These are phyloP conservation scores for Acanthamoeba lenticulata DNA, from an alignment of 208 protist genomes.

Conservation along the genomic window DNA sequence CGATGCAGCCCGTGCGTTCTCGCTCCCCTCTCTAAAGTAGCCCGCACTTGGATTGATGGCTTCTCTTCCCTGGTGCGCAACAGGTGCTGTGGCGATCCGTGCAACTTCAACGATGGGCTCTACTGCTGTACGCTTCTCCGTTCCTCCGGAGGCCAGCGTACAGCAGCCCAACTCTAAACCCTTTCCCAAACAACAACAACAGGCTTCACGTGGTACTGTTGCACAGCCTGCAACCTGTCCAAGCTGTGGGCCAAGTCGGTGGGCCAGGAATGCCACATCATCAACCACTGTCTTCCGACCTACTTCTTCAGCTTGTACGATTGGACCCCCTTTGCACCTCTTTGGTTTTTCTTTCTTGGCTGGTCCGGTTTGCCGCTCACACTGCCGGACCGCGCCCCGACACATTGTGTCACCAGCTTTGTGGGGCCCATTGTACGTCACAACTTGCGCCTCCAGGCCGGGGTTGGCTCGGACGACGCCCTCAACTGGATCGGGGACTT, in stretches of 20 bases:
- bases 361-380: too few relatives aligned
- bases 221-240: not conserved
- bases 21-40: too few relatives aligned
- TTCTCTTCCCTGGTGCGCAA: too few relatives aligned
- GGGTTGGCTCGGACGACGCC: not conserved
- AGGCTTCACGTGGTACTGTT: constrained; percentile 39
- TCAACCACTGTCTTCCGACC: constrained; percentile 20
- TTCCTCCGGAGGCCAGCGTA: not conserved
- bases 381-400: too few relatives aligned
- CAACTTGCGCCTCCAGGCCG: not conserved
- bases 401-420: not conserved
- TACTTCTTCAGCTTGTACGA: not conserved
- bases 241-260: constrained; percentile 7
- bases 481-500: constrained; percentile 8
- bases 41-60: too few relatives aligned
- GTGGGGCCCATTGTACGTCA: not conserved
- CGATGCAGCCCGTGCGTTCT: not conserved
- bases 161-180: not conserved
- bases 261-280: not conserved
- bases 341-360: not conserved
- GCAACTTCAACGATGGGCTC: constrained; percentile 22
- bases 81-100: constrained; percentile 1
- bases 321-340: not conserved
- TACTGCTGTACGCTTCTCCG: not conserved
- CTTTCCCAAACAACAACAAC: not conserved